These are phyloP conservation scores for Isoetes engelmannii DNA, from an alignment of 83 land plant species.

Conservation along the genomic window DNA sequence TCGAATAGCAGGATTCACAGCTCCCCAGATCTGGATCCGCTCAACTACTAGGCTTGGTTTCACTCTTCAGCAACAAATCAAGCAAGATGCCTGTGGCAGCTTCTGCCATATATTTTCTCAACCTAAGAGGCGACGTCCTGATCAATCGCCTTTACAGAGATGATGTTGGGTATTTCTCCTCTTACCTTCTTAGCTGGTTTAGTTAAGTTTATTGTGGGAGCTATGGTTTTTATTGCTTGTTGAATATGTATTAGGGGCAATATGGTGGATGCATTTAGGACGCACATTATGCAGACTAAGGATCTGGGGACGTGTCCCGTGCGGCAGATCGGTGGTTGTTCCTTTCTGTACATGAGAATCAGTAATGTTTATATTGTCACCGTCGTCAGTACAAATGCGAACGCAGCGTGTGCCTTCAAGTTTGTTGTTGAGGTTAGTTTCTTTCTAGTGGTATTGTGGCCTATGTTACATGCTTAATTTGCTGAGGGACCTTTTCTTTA, in stretches of 20 bases:
- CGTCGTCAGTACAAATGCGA: slow-evolving; percentile 98
- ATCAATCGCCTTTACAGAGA: slow-evolving; percentile 99
- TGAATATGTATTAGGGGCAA: slow-evolving; percentile 58
- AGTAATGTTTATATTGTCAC: slow-evolving; percentile 99
- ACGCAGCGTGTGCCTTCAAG: slow-evolving; percentile 98
- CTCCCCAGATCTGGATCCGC: too few species aligned
- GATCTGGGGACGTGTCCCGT: slow-evolving; percentile 98
- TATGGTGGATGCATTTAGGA: slow-evolving; percentile 98
- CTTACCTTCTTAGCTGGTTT: slow-evolving; percentile 1
- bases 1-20: too few species aligned
- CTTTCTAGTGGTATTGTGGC: neutral
- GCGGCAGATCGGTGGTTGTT: slow-evolving; percentile 98
- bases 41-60: too few species aligned
- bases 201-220: neutral
- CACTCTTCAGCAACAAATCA: too few species aligned
- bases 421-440: slow-evolving; percentile 88
- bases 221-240: neutral
- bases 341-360: slow-evolving; percentile 97
- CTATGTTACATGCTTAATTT: neutral
- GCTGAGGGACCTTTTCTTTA: slow-evolving; percentile 19
- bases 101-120: slow-evolving; percentile 93
- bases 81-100: slow-evolving; percentile 95
- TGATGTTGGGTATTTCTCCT: slow-evolving; percentile 85
- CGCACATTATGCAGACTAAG: slow-evolving; percentile 98
- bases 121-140: slow-evolving; percentile 98